phyloP scores from a whole-genome alignment of 352 stramenopile species.

The Pythium sukuiense region DNA sequence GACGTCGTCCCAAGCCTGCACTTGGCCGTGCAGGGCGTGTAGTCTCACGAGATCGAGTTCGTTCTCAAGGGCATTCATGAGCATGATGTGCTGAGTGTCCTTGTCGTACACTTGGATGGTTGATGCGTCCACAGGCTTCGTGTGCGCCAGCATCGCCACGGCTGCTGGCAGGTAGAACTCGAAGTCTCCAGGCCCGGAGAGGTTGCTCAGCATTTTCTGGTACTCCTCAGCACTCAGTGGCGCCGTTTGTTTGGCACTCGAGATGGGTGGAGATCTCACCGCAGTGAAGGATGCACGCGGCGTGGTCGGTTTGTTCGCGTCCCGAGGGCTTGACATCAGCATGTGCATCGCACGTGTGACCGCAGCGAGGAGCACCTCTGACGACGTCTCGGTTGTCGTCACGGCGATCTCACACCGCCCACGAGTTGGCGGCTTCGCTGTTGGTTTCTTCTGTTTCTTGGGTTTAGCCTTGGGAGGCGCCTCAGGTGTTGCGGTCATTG shows the following conservation, averaged over 20 bases:
- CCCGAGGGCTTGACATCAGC: conserved; percentile 1
- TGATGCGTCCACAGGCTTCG: conserved; percentile 1
- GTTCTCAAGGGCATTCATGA: not conserved
- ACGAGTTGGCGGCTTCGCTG: too few species aligned
- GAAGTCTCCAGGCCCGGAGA: not conserved
- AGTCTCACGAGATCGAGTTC: conserved; percentile 1
- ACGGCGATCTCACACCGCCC: not conserved
- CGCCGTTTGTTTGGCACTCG: not conserved
- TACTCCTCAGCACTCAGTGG: conserved; percentile 5
- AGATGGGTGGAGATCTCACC: not conserved
- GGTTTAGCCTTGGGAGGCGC: not conserved
- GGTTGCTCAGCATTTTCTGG: conserved; percentile 1
- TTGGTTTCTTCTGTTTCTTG: not conserved
- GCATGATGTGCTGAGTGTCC: not conserved
- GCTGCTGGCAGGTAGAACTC: conserved; percentile 2
- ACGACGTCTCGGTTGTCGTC: not conserved
- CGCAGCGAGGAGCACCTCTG: not conserved
- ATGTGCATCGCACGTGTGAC: conserved; percentile 5
- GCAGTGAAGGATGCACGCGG: too few species aligned
- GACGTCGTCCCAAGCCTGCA: not conserved
- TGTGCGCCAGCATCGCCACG: conserved; percentile 3
- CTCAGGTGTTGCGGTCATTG: not conserved
- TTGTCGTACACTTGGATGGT: not conserved
- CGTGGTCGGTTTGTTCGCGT: too few species aligned
- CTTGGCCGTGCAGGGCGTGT: not conserved